Conservation (phyloP, 2,329 filamentous ascomycete species). For the Pyricularia sp. region DNA sequence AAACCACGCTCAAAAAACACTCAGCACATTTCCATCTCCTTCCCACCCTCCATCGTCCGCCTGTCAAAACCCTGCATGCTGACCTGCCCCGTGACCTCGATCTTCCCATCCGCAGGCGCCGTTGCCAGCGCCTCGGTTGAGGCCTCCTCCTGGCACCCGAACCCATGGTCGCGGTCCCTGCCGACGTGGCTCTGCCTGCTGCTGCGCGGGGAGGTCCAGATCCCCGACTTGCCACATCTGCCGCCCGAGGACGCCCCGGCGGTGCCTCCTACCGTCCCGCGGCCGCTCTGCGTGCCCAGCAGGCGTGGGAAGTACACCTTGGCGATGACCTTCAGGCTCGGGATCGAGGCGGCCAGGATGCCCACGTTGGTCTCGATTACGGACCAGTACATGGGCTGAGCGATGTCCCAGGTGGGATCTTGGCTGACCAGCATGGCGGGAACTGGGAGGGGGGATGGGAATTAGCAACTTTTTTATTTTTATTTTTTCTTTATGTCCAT, state of each 20-base stretch:
- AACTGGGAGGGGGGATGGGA: not conserved
- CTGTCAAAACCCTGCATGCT: not conserved
- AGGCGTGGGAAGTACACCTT: slow-evolving; percentile 1
- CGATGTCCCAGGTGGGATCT: slow-evolving; percentile 2
- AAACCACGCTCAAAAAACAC: not conserved
- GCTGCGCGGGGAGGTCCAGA: not conserved
- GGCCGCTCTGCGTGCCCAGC: not conserved
- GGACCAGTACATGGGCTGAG: slow-evolving; percentile 3
- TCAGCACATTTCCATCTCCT: not conserved
- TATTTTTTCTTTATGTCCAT: too few relatives aligned
- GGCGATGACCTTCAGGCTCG: not conserved
- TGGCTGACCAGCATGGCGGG: slow-evolving; percentile 1
- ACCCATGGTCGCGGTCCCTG: not conserved
- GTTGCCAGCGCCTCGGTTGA: not conserved
- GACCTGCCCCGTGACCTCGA: not conserved
- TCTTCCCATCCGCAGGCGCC: not conserved
- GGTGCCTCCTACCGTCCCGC: not conserved
- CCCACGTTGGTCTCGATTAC: slow-evolving; percentile 2
- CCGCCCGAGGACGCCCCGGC: not conserved
- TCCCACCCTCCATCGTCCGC: not conserved
- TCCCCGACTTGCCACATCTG: not conserved
- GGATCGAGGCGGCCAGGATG: not conserved
- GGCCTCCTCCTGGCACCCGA: not conserved
- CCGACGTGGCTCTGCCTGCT: not conserved
- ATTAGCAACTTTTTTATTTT: not conserved